Percentiles rank a stretch among this genome's conserved stretches.
Conservation (phyloP, 192 early-diverging fungal species). For the Coemansia sp. region DNA sequence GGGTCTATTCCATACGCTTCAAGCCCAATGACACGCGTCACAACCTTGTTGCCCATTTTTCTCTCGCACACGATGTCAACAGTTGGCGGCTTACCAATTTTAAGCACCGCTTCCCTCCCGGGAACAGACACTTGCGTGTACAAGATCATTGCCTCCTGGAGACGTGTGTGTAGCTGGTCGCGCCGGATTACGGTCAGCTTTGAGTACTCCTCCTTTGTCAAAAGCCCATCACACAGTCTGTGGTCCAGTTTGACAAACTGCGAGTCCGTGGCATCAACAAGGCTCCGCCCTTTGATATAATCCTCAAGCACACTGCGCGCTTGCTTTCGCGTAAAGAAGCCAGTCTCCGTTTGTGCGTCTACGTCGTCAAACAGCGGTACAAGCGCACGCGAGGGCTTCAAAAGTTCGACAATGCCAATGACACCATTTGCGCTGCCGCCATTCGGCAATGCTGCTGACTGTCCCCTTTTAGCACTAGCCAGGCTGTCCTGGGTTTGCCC, state of each 20-base stretch:
- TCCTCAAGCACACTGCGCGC: slow-evolving; percentile 61
- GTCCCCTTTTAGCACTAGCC: background rate
- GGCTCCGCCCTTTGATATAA: slow-evolving; percentile 64
- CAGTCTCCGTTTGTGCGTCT: slow-evolving; percentile 53
- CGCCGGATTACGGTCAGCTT: slow-evolving; percentile 58
- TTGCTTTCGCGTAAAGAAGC: slow-evolving; percentile 62
- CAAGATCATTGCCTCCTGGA: slow-evolving; percentile 53
- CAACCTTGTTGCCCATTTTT: slow-evolving; percentile 53
- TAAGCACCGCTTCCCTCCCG: slow-evolving; percentile 13
- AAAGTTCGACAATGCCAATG: slow-evolving; percentile 56
- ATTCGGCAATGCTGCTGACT: background rate
- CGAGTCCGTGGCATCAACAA: slow-evolving; percentile 62
- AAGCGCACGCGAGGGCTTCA: slow-evolving; percentile 56
- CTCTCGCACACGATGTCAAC: slow-evolving; percentile 48
- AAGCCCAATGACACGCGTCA: slow-evolving; percentile 46
- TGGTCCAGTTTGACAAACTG: slow-evolving; percentile 70
- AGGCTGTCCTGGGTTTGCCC: background rate
- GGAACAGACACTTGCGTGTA: slow-evolving; percentile 41
- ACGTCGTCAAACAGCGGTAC: slow-evolving; percentile 60
- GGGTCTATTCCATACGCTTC: slow-evolving; percentile 48
- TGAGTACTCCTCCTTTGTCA: slow-evolving; percentile 69
- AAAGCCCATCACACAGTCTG: slow-evolving; percentile 64
- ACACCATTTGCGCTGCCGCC: background rate
- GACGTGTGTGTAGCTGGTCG: slow-evolving; percentile 59
- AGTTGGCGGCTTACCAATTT: slow-evolving; percentile 29